Conservation (phyloP, 257 asterid genomes). For the Nicotiana noctiflora region DNA sequence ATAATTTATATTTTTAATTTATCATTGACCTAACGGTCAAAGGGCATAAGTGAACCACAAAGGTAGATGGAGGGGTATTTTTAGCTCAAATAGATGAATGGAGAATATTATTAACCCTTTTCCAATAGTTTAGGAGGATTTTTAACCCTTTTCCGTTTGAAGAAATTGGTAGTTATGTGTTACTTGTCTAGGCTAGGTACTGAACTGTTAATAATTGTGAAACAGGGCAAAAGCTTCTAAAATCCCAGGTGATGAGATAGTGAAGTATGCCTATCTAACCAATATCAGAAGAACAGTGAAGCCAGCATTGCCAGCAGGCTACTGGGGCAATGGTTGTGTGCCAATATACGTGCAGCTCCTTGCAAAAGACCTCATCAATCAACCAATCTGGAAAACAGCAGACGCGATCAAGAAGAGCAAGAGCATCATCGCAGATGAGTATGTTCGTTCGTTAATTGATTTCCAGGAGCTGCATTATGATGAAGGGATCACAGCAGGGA, state of each 20-base stretch:
- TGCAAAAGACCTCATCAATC: slow-evolving; percentile 44
- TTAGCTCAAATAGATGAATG: too few species aligned
- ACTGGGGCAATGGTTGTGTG: slow-evolving; percentile 91
- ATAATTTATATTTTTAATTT: too few species aligned
- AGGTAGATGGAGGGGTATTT: too few species aligned
- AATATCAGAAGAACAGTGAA: slow-evolving; percentile 48
- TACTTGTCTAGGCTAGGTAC: background rate
- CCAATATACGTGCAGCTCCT: slow-evolving; percentile 66
- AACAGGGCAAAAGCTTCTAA: slow-evolving; percentile 44
- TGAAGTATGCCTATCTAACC: slow-evolving; percentile 66
- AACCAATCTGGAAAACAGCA: slow-evolving; percentile 57
- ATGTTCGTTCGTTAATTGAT: slow-evolving; percentile 54
- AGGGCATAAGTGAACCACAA: too few species aligned
- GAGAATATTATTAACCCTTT: too few species aligned
- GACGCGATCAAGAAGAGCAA: slow-evolving; percentile 64
- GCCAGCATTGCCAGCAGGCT: slow-evolving; percentile 65
- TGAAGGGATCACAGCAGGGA: slow-evolving; percentile 61
- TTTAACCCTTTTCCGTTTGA: too few species aligned
- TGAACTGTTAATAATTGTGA: background rate
- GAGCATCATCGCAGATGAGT: slow-evolving; percentile 37
- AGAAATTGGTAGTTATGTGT: background rate
- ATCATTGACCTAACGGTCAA: too few species aligned
- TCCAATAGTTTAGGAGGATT: too few species aligned
- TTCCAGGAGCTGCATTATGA: slow-evolving; percentile 64
- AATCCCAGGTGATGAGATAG: slow-evolving; percentile 37